phyloP scores from a whole-genome alignment of 192 early-diverging fungal species.

The Entomortierella chlamydospora region DNA sequence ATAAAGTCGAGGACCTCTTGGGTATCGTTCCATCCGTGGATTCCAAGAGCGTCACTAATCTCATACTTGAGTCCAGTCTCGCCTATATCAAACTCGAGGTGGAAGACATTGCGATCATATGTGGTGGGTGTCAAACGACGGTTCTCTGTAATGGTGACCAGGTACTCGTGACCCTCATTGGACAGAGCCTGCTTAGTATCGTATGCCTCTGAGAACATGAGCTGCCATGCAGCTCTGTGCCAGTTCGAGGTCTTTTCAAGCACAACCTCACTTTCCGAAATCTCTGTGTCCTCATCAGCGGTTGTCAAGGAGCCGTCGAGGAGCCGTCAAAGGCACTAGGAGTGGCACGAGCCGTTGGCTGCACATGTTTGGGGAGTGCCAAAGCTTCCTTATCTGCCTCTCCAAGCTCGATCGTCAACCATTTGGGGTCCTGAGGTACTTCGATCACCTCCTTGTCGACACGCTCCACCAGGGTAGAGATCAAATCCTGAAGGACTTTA shows the following conservation, averaged over 20 bases:
- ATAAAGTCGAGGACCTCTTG: slow-evolving; percentile 81
- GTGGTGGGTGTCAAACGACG: slow-evolving; percentile 84
- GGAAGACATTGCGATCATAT: slow-evolving; percentile 98
- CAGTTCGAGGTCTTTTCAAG: slow-evolving; percentile 53
- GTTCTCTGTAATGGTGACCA: slow-evolving; percentile 78
- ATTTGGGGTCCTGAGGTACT: slow-evolving; percentile 51
- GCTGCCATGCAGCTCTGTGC: slow-evolving; percentile 71
- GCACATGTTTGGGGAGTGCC: slow-evolving; percentile 40
- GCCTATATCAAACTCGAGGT: slow-evolving; percentile 92
- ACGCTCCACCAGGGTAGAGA: slow-evolving; percentile 40
- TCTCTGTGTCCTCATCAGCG: slow-evolving; percentile 8
- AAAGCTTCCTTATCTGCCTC: slow-evolving; percentile 45
- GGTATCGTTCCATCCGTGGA: slow-evolving; percentile 89
- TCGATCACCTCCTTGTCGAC: slow-evolving; percentile 54
- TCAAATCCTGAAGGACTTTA: slow-evolving; percentile 36
- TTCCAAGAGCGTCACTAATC: slow-evolving; percentile 94
- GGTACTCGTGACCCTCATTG: slow-evolving; percentile 75
- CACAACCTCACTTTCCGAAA: slow-evolving; percentile 58
- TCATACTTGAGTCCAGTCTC: slow-evolving; percentile 87
- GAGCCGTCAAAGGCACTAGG: slow-evolving; percentile 45
- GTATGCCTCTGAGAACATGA: slow-evolving; percentile 82
- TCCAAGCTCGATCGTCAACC: slow-evolving; percentile 50
- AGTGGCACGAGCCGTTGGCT: slow-evolving; percentile 49
- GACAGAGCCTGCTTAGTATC: slow-evolving; percentile 58
- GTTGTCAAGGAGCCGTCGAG: slow-evolving; percentile 3